A percentile compares a stretch with the other conserved stretches of the same genome.
phyloP scores from a whole-genome alignment of 2,329 filamentous ascomycete species.

The Juglanconis sp. region DNA sequence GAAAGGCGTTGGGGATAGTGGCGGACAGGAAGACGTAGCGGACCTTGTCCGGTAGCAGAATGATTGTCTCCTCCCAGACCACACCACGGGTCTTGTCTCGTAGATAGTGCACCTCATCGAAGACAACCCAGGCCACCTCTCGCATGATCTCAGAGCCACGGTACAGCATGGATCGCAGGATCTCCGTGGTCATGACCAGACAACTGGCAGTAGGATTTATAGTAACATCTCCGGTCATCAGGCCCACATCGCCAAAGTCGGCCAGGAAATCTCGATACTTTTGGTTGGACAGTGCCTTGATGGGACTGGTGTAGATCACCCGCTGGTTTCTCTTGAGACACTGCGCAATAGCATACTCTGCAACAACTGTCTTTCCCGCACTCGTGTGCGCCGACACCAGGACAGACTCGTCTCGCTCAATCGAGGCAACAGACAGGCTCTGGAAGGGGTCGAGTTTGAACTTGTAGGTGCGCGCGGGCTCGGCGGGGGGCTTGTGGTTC shows the following conservation, averaged over 20 bases:
- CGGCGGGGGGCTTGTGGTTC: slow-evolving; percentile 83
- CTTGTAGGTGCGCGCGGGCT: slow-evolving; percentile 78
- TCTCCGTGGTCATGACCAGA: slow-evolving; percentile 98
- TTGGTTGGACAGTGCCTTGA: slow-evolving; percentile 97
- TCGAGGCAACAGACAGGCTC: slow-evolving; percentile 88
- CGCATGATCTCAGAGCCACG: slow-evolving; percentile 98
- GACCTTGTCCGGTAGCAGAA: slow-evolving; percentile 95
- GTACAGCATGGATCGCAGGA: slow-evolving; percentile 97
- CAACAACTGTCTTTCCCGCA: slow-evolving; percentile 96
- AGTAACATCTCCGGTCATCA: slow-evolving; percentile 99
- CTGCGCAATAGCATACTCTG: slow-evolving; percentile 96
- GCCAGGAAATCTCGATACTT: slow-evolving; percentile 96
- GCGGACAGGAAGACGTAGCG: slow-evolving; percentile 97
- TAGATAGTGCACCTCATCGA: slow-evolving; percentile 99
- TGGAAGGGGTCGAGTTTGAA: slow-evolving; percentile 98
- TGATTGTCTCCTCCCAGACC: slow-evolving; percentile 99
- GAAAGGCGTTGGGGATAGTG: slow-evolving; percentile 97
- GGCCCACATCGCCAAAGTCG: slow-evolving; percentile 92
- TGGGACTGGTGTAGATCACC: slow-evolving; percentile 98
- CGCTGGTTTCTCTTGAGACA: slow-evolving; percentile 96
- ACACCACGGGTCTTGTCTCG: slow-evolving; percentile 91
- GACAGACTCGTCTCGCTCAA: slow-evolving; percentile 93
- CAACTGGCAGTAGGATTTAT: slow-evolving; percentile 98
- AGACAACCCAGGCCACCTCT: slow-evolving; percentile 96
- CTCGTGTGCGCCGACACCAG: slow-evolving; percentile 95